Evolutionary conservation across 495 filamentous ascomycete species (phyloP), one percentile per base, ranked within the genome.

Genomic region (Lichina pygmaea): DNA sequence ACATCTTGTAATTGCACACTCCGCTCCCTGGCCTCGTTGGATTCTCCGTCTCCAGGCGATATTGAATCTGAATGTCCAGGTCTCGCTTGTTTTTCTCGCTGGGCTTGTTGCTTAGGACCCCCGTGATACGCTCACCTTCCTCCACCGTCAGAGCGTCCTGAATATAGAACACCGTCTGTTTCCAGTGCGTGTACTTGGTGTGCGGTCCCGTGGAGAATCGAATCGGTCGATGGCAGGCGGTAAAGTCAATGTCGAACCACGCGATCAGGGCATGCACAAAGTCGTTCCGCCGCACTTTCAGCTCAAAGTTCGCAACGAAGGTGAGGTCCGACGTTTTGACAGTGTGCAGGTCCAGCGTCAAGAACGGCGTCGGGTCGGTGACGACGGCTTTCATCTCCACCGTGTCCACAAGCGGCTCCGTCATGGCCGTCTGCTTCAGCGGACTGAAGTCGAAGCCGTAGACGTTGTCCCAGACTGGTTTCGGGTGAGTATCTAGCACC

Each of bases 191-290:
- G 53, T 65, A 65, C 47, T 63, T 63, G 10, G 62, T 64, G 46
- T 65, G 62, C 33, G 62, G 62, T 31, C 62, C 62, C 32, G 62
- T 65, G 36, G 55, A 59, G 55, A 65, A 65, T 34, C 57, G 54
- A 16, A 65, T 62, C 6, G 62, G 62, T 51, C 63, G 64, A 53
- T 65, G 84, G 66, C 86, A 94, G 33, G 84, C 83, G 34, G 80
- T 81, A 62, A 97, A 97, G 50, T 93, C 86, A 52, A 93, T 95
- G 58, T 97, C 89, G 65, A 97, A 97, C 82, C 91, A 95, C 33
- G 92, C 78, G 43, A 97, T 91, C 36, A 97, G 66, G 17, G 84
- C 89, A 58, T 97, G 91, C 49, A 97, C 70, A 62, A 84, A 92
- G 62, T 95, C 91, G 54, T 73, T 76, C 44, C 84, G 73, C 56